Evolutionary conservation across 2,329 filamentous ascomycete genomes (phyloP).

Genomic region (Cladobotryum protrusum): DNA sequence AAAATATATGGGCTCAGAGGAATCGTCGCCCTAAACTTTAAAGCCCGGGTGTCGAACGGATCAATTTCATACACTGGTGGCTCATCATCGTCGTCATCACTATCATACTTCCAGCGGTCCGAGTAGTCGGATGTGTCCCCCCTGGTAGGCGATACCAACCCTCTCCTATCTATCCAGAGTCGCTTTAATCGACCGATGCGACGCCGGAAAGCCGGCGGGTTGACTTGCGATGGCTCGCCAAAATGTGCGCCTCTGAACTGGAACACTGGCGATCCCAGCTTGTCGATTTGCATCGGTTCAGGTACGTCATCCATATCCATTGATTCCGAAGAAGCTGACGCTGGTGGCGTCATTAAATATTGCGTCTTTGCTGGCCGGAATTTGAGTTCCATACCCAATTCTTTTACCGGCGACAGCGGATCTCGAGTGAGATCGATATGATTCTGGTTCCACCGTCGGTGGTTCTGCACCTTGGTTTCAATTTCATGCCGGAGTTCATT

Average conservation of each 20-base stretch:
- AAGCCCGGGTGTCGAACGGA: conserved; percentile 54
- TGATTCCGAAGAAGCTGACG: conserved; percentile 47
- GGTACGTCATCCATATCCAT: conserved; percentile 49
- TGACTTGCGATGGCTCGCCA: conserved; percentile 34
- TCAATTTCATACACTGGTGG: conserved; percentile 70
- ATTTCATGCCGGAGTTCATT: conserved; percentile 76
- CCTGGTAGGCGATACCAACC: conserved; percentile 47
- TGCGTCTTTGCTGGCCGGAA: conserved; percentile 69
- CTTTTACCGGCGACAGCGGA: conserved; percentile 72
- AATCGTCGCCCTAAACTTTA: conserved; percentile 57
- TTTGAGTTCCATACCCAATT: conserved; percentile 53
- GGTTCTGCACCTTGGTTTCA: conserved; percentile 79
- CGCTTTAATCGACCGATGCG: conserved; percentile 80
- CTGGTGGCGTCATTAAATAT: conserved; percentile 61
- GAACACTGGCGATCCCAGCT: conserved; percentile 32
- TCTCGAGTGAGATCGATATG: conserved; percentile 83
- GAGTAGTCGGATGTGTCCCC: conserved; percentile 39
- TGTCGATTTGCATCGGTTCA: conserved; percentile 37
- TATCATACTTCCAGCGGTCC: conserved; percentile 82
- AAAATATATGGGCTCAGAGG: conserved; percentile 41
- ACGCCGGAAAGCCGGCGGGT: conserved; percentile 66
- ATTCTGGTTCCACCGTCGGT: conserved; percentile 85
- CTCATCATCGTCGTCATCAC: conserved; percentile 79
- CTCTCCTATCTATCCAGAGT: conserved; percentile 80
- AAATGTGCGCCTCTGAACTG: conserved; percentile 37